phyloP scores from a whole-genome alignment of 148 eudicot genomes.

The Bassia scoparia region DNA sequence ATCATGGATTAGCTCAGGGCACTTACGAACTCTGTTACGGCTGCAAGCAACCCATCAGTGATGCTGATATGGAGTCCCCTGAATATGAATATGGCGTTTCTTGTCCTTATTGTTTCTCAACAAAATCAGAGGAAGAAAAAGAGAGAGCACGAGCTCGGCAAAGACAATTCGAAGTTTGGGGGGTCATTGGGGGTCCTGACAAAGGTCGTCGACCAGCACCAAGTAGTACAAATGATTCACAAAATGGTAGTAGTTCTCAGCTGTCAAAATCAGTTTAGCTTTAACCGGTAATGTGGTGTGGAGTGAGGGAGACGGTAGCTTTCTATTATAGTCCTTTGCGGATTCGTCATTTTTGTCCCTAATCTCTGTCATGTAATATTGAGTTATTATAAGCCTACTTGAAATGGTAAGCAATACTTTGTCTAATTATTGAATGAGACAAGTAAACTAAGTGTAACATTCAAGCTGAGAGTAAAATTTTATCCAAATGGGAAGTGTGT shows the following conservation, averaged over 20 bases:
- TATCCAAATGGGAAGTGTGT: slow-evolving; percentile 1
- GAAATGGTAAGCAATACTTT: neutral
- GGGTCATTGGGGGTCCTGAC: slow-evolving; percentile 89
- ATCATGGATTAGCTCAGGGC: slow-evolving; percentile 84
- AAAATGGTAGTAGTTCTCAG: slow-evolving; percentile 14
- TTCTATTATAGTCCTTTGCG: neutral
- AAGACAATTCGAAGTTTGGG: slow-evolving; percentile 80
- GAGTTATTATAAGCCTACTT: neutral
- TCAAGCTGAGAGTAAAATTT: neutral
- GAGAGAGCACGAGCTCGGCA: slow-evolving; percentile 97
- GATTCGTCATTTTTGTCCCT: neutral
- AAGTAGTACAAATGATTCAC: slow-evolving; percentile 13
- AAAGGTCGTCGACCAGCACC: slow-evolving; percentile 69
- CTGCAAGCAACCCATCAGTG: slow-evolving; percentile 94
- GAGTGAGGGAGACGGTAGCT: slow-evolving; percentile 2
- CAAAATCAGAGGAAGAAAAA: slow-evolving; percentile 87
- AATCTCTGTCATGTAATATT: neutral
- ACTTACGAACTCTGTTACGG: slow-evolving; percentile 93
- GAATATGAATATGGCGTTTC: slow-evolving; percentile 72
- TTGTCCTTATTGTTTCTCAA: slow-evolving; percentile 74
- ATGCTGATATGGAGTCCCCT: slow-evolving; percentile 94
- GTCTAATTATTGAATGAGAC: neutral
- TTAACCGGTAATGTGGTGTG: neutral
- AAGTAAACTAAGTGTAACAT: slow-evolving; percentile 10
- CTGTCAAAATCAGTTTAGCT: slow-evolving; percentile 44